Evolutionary conservation across 495 filamentous ascomycete species (phyloP).

Genomic region (Apiosordaria backusii): DNA sequence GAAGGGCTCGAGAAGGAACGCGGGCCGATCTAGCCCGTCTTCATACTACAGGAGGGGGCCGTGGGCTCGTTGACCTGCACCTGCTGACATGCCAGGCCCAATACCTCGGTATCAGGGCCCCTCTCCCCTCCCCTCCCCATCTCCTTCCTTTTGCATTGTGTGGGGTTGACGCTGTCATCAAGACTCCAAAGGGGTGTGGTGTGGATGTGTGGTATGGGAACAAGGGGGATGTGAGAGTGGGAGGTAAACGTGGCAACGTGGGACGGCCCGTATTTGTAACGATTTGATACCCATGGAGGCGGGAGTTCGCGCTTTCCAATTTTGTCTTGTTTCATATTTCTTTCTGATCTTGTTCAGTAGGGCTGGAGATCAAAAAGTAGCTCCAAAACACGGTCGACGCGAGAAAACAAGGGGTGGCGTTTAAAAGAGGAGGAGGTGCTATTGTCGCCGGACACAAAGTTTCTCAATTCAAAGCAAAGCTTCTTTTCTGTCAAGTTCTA

Average conservation of each 20-base stretch:
- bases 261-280: slow-evolving; percentile 14
- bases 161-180: neutral
- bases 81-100: slow-evolving; percentile 16
- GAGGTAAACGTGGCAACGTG: neutral
- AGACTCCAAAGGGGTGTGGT: slow-evolving; percentile 21
- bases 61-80: slow-evolving; percentile 10
- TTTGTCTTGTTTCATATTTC: slow-evolving; percentile 17
- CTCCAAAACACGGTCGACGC: neutral
- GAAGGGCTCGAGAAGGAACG: neutral
- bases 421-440: neutral
- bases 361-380: slow-evolving; percentile 1
- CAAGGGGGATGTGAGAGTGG: neutral
- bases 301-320: slow-evolving; percentile 14
- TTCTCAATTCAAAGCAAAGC: neutral
- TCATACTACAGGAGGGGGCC: neutral
- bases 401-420: neutral
- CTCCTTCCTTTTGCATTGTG: neutral
- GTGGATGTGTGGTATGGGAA: neutral
- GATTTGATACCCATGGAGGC: slow-evolving; percentile 30
- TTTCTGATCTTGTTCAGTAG: slow-evolving; percentile 13
- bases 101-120: neutral
- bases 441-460: neutral
- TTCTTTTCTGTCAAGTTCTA: neutral
- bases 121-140: slow-evolving; percentile 1
- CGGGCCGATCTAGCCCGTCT: neutral